These are phyloP conservation scores for Bryoglossum gracile DNA, from an alignment of 495 filamentous ascomycete species.

Conservation along the genomic window DNA sequence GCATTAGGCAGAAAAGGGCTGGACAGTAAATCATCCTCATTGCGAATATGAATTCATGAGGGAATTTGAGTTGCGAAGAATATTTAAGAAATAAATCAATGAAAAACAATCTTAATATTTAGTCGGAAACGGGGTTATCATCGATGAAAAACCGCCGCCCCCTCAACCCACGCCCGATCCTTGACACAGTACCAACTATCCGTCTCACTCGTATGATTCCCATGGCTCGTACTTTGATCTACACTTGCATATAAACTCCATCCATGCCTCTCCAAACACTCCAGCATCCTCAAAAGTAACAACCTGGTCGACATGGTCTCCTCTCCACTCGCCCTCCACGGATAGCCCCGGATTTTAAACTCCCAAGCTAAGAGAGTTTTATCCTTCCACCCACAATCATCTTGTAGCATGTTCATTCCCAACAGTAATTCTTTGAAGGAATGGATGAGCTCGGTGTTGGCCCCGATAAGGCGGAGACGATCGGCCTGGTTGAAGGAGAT, in stretches of 20 bases:
- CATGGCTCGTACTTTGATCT: conserved; percentile 4
- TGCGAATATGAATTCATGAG: too few relatives aligned
- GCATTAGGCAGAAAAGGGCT: too few relatives aligned
- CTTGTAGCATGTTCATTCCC: conserved; percentile 6
- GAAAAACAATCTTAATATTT: too few relatives aligned
- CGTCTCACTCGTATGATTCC: conserved; percentile 5
- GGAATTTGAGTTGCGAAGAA: too few relatives aligned
- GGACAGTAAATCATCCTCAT: too few relatives aligned
- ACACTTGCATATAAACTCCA: conserved; percentile 20
- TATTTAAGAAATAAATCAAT: too few relatives aligned
- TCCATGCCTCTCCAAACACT: conserved; percentile 16
- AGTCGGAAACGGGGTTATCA: too few relatives aligned
- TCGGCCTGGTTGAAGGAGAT: conserved; percentile 14
- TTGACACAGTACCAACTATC: conserved; percentile 22
- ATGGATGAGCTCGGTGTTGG: conserved; percentile 1
- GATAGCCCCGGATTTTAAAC: conserved; percentile 17
- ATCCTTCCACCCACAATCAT: conserved; percentile 17
- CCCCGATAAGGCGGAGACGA: conserved; percentile 17
- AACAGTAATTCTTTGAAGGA: conserved; percentile 1
- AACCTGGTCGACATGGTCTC: conserved; percentile 10
- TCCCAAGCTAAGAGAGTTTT: conserved; percentile 12
- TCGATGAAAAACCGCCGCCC: conserved; percentile 15
- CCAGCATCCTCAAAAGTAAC: conserved; percentile 17
- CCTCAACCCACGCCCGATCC: conserved; percentile 13
- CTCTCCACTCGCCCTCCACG: conserved; percentile 12